Percentiles rank a stretch among this genome's conserved stretches.
These are phyloP conservation scores for Neospermospora avenae DNA, from an alignment of 2,329 filamentous ascomycete species.

Conservation along the genomic window DNA sequence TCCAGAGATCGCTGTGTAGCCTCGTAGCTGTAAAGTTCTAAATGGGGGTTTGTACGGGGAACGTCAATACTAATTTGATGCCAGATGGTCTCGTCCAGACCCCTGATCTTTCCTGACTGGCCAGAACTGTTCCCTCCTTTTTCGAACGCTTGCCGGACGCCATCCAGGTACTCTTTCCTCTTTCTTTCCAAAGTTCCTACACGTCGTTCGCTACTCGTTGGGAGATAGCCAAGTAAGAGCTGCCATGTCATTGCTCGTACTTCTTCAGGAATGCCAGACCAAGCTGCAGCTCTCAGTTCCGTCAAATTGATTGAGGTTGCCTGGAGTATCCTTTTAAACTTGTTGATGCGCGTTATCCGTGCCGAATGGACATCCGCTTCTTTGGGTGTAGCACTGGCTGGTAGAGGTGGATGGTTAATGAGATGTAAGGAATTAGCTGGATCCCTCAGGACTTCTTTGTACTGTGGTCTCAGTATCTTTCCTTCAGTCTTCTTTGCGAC, in stretches of 20 bases:
- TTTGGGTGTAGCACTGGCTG: conserved; percentile 72
- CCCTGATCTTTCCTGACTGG: conserved; percentile 50
- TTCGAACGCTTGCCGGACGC: conserved; percentile 72
- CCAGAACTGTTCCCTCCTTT: conserved; percentile 51
- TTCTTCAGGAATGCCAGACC: conserved; percentile 93
- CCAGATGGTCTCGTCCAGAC: conserved; percentile 96
- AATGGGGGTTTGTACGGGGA: conserved; percentile 91
- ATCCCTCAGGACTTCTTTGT: conserved; percentile 88
- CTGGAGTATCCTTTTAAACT: conserved; percentile 95
- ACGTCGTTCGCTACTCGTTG: conserved; percentile 91
- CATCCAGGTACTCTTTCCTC: conserved; percentile 93
- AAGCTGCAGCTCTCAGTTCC: conserved; percentile 81
- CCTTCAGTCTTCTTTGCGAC: conserved; percentile 86
- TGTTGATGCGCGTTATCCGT: conserved; percentile 91
- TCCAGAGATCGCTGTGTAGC: conserved; percentile 93
- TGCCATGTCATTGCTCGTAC: conserved; percentile 99
- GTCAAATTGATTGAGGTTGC: conserved; percentile 82
- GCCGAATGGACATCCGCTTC: conserved; percentile 84
- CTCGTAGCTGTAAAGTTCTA: conserved; percentile 92
- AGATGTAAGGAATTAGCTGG: conserved; percentile 94
- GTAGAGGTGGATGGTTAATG: conserved; percentile 79
- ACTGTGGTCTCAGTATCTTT: conserved; percentile 94
- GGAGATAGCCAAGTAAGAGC: conserved; percentile 87
- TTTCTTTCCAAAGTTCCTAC: conserved; percentile 90
- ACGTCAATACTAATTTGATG: conserved; percentile 99